Conservation (phyloP, 129 eudicot species). For the Centrapalus pauciflorus region DNA sequence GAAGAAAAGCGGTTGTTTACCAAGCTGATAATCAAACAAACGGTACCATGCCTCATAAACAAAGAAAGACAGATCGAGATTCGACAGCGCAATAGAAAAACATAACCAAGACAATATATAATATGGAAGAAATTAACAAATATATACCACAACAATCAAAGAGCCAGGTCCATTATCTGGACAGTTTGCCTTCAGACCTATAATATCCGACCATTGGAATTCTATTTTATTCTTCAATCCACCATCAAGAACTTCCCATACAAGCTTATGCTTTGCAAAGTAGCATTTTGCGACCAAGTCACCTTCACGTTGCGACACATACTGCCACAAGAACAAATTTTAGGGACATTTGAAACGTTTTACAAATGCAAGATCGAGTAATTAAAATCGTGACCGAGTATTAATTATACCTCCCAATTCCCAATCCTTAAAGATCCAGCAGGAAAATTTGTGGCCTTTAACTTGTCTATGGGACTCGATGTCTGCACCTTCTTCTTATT, state of each 20-base stretch:
- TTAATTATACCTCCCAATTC: constrained; percentile 63
- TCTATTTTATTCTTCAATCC: constrained; percentile 83
- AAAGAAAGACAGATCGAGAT: no score
- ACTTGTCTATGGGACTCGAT: constrained; percentile 40
- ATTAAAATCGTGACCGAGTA: not conserved
- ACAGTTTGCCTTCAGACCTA: constrained; percentile 49
- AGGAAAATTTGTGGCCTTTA: constrained; percentile 75
- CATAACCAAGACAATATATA: not conserved
- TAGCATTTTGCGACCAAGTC: constrained; percentile 84
- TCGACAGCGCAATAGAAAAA: no score
- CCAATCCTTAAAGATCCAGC: constrained; percentile 67
- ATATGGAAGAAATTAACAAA: not conserved
- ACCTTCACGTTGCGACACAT: constrained; percentile 53
- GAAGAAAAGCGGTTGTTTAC: constrained; percentile 60
- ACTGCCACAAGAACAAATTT: constrained; percentile 47
- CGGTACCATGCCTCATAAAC: not conserved
- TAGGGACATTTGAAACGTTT: not conserved
- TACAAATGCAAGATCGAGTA: not conserved
- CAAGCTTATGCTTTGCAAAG: constrained; percentile 87
- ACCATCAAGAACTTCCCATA: constrained; percentile 86
- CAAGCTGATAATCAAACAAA: constrained; percentile 52
- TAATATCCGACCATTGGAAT: constrained; percentile 77
- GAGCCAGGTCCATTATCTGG: constrained; percentile 56
- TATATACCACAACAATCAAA: constrained; percentile 64
- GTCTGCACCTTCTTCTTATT: constrained; percentile 26